Evolutionary conservation across 257 asterid genomes (phyloP), one percentile per base, ranked within the genome.

Genomic region (Buddleja alternifolia): DNA sequence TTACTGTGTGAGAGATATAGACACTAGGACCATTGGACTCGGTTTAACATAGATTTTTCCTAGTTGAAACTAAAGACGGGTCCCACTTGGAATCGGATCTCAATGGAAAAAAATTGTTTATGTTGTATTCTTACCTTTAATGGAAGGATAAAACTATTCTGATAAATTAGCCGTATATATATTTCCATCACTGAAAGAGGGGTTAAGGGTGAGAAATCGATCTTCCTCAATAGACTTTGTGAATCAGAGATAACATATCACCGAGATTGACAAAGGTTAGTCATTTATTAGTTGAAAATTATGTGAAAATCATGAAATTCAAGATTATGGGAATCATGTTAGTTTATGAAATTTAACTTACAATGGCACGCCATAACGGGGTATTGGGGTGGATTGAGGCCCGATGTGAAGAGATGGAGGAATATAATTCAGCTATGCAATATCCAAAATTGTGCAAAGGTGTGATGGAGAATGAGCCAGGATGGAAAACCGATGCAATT

Each of bases 351-450:
- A n/a, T n/a, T n/a, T n/a, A n/a, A n/a, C n/a, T n/a, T 91, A 89
- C 36, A 95, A 7, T 91, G 97, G 97, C 97, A 91, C 25, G 97
- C 97, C 0, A 91, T 89, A 17, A 87, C 94, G 0, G 97, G 97
- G 3, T 89, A 91, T 21, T 91, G 97, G 97, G 97, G 97, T 3
- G 97, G 97, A 39, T 95, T 91, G 56, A 75, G 72, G 77, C 93
- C 93, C 0, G 95, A 93, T 39, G 88, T 85, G 61, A 75, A 81
- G 75, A 73, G 58, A 86, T 84, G 93, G 87, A 79, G 63, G 81
- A 78, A 20, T 91, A 91, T 10, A 92, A 80, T 0, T 78, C 97
- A 0, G 73, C 82, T 15, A 72, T 91, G 92, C 89, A 79, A 69
- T 89, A 83, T 56, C 97, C 97, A 0, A 73, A 71, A 19, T 25